phyloP scores from a whole-genome alignment of 257 asterid species.

The Lycium barbarum region DNA sequence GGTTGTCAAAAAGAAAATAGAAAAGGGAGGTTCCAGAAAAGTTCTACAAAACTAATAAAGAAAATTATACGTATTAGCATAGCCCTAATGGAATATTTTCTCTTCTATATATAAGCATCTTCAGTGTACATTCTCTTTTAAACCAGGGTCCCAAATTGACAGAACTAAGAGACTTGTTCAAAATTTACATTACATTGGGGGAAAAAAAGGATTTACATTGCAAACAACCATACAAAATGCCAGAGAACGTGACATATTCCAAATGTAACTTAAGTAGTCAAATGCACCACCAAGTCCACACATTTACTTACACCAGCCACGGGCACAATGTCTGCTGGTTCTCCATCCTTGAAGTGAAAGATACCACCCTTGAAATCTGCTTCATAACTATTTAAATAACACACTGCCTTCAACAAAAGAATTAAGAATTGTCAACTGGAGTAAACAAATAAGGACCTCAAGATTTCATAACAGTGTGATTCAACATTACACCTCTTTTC shows the following conservation, averaged over 20 bases:
- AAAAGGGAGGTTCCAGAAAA: no score
- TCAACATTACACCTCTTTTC: background rate
- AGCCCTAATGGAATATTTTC: no score
- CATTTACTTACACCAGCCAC: constrained; percentile 75
- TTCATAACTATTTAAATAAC: constrained; percentile 73
- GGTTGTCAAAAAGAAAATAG: no score
- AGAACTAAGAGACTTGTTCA: background rate
- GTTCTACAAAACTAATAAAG: no score
- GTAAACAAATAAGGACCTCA: constrained; percentile 1
- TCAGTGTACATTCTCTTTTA: no score
- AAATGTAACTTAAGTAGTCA: background rate
- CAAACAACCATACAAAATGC: background rate
- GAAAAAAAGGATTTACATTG: background rate
- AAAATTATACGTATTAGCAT: no score
- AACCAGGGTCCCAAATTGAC: no score
- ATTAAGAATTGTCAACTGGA: constrained; percentile 35
- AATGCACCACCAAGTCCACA: background rate
- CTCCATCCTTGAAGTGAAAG: constrained; percentile 92
- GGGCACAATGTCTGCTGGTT: constrained; percentile 73
- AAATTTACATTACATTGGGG: background rate
- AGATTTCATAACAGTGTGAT: background rate
- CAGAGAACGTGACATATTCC: background rate
- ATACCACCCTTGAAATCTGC: constrained; percentile 82
- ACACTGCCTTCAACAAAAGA: constrained; percentile 71
- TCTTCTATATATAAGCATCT: no score